Evolutionary conservation across 2,329 filamentous ascomycete genomes (phyloP), one percentile per base, ranked within the genome.

Genomic region (Ophiostoma montium): DNA sequence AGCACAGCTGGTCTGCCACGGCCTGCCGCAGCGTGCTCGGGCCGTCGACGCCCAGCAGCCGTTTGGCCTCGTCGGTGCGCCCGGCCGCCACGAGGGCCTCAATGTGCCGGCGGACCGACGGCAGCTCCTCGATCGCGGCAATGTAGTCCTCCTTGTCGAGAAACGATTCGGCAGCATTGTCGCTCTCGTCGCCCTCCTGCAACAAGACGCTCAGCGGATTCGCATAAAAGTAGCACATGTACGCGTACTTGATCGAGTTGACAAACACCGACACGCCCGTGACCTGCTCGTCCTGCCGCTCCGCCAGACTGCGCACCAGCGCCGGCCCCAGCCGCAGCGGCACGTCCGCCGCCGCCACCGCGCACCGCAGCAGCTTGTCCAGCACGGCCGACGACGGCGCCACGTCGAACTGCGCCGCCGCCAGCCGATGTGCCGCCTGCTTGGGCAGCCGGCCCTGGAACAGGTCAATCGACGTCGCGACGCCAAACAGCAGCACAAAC

Each of bases 141-240:
- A 83, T 62, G 55, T 86, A 81, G 52, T 82, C 75, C 1, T 66
- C 57, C 46, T 82, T 71, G 6, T 33, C n/a, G 3, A 55, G 49
- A 11, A 46, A 33, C 1, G 5, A 7, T 1, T 49, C 11, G 3
- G n/a, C 4, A 15, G 60, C 54, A 15, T 58, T 54, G n/a, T 60
- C 58, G 19, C 57, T 55, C 2, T n/a, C 48, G 8, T 43, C 35
- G 52, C 56, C 21, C 5, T 53, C 53, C 2, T 66, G 65, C 10
- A 80, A 63, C 32, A 90, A 70, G 4, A 86, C 62, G 53, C 80
- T 86, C 3, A 88, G 67, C 1, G 82, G 77, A 56, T 88, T 90
- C 35, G 82, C 83, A 57, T 86, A 90, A 59, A 86, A 90, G 61
- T 88, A 84, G 50, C 82, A 86, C 85, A 94, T 89, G 60, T 88